Percentiles rank a stretch among this genome's conserved stretches.
Evolutionary conservation across 257 asterid species (phyloP).

Genomic region (Fraxinus quadrangulata): DNA sequence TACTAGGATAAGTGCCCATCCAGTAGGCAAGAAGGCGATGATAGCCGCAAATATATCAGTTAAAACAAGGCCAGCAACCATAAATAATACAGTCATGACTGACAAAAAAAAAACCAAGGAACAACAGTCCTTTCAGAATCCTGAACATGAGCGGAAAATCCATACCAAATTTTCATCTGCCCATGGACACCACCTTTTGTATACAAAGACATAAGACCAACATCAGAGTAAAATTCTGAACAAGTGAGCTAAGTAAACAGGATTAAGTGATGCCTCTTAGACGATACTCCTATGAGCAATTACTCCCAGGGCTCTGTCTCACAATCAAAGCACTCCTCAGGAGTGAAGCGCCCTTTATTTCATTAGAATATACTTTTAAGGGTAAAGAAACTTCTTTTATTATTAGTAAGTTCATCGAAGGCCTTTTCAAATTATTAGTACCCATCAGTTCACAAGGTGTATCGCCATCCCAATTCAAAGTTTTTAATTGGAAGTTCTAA

Average conservation of each 20-base stretch:
- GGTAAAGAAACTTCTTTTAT: no score
- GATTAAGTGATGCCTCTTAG: neutral
- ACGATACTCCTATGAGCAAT: neutral
- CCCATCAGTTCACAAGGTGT: no score
- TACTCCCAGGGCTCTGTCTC: neutral
- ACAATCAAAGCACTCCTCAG: neutral
- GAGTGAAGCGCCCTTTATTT: no score
- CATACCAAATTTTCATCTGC: conserved; percentile 87
- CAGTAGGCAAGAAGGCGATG: conserved; percentile 95
- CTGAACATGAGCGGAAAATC: conserved; percentile 98
- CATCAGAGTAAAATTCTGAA: neutral
- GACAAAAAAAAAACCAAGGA: conserved; percentile 83
- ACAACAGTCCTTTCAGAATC: conserved; percentile 85
- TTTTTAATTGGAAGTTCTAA: neutral
- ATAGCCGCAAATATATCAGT: conserved; percentile 80
- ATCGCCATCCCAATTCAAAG: no score
- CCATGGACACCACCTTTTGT: conserved; percentile 88
- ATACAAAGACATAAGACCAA: neutral
- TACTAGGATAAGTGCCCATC: conserved; percentile 93
- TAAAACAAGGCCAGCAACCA: conserved; percentile 65
- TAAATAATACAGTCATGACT: conserved; percentile 86
- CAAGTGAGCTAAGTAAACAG: neutral
- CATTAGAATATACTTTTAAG: no score
- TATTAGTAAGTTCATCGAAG: no score
- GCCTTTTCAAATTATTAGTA: no score